Base-by-base conservation (phyloP, 2,329 filamentous ascomycete genomes). In the Zelopaecilomyces penicillatus region DNA sequence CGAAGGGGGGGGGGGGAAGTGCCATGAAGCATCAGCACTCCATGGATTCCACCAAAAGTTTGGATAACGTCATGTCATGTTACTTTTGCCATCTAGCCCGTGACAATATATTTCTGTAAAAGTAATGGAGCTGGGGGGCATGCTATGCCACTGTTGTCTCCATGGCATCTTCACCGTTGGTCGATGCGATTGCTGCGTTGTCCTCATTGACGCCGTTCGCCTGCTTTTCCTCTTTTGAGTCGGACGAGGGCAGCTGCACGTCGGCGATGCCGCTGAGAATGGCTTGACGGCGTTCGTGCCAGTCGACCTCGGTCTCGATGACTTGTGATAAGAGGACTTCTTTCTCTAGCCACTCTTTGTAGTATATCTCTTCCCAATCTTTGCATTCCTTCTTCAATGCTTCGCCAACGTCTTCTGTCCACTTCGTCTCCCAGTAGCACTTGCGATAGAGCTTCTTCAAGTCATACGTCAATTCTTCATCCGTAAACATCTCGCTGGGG, bases 291-390 rank as follows among this genome's bases (percentile, higher is more conserved):
- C 79, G 70, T 45, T 74, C 68, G 53, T 81, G 77, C 67, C 82
- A 81, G 60, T 82, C 79, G 31, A 78, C 71, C 60, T 91, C 86
- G 55, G 70, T 74, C 55, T 74, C 65, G 53, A 87, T 74, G 30
- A 84, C 74, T 57, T 88, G 86, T 46, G 87, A 78, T n/a, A 93
- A 64, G 12, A 91, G 64, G 30, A 87, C 74, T 64, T 93, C 86
- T 64, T 91, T 91, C 64, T 86, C 80, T 10, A 80, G 68, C 87
- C 87, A 93, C 59, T 88, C 85, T 50, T 80, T 73, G 60, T 78
- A 78, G 62, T 84, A 82, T 9, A 73, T 57, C 32, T 77, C 76
- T 61, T 91, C 85, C 62, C 84, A 75, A 37, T 69, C 67, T 51
- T 82, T 79, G 52, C 81, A 79, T 60, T 89, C 82, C 44, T 69